phyloP scores from a whole-genome alignment of 2,329 filamentous ascomycete genomes.

The Colletotrichum sp. region DNA sequence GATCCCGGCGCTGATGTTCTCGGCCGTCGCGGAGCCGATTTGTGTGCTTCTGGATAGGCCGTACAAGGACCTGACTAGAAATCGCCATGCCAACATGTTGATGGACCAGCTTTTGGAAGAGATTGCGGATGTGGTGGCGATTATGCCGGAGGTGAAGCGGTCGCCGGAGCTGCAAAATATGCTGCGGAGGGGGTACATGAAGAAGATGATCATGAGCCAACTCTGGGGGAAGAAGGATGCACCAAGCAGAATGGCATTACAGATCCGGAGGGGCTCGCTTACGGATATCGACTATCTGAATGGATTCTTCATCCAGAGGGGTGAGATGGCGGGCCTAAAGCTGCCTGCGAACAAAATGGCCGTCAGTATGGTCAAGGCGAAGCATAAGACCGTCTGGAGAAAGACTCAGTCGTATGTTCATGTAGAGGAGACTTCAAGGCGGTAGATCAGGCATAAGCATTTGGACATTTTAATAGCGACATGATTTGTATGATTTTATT shows the following conservation, averaged over 20 bases:
- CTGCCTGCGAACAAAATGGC: conserved; percentile 77
- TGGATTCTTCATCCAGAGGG: conserved; percentile 82
- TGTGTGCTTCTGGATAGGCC: conserved; percentile 79
- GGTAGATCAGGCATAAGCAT: neutral
- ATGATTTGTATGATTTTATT: neutral
- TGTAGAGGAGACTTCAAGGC: conserved; percentile 38
- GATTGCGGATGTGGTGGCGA: conserved; percentile 72
- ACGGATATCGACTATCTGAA: conserved; percentile 88
- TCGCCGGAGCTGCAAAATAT: conserved; percentile 61
- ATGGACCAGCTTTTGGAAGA: conserved; percentile 78
- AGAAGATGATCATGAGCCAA: conserved; percentile 63
- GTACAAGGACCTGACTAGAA: conserved; percentile 74
- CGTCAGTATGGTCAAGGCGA: conserved; percentile 75
- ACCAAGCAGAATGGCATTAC: conserved; percentile 69
- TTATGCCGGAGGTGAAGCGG: conserved; percentile 74
- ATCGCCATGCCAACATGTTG: conserved; percentile 67
- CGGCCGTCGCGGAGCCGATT: conserved; percentile 79
- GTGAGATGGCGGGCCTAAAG: conserved; percentile 73
- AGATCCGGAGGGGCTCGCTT: conserved; percentile 63
- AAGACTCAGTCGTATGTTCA: conserved; percentile 37
- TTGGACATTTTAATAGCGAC: neutral
- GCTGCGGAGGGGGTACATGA: conserved; percentile 64
- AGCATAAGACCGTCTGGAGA: conserved; percentile 44
- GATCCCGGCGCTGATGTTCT: conserved; percentile 78
- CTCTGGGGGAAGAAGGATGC: conserved; percentile 61